Conservation (phyloP, 441 rosid genomes). For the Mallotus repandus region DNA sequence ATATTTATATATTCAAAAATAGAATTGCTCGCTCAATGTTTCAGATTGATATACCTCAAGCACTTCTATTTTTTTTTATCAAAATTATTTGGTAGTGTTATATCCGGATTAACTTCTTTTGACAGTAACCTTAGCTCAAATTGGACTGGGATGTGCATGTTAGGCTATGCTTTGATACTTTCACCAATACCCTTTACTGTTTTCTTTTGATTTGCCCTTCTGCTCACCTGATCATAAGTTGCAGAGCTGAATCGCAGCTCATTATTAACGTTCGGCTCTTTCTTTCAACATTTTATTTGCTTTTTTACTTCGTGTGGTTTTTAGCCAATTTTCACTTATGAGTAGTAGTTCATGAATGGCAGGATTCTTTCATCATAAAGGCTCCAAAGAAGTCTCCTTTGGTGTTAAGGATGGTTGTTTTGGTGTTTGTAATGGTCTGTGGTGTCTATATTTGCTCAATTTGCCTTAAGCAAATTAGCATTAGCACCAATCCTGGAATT, state of each 20-base stretch:
- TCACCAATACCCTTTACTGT: background rate
- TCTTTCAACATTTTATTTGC: background rate
- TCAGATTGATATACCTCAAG: background rate
- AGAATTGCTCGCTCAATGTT: background rate
- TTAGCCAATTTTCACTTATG: slow-evolving; percentile 2
- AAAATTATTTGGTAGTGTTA: background rate
- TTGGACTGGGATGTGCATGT: background rate
- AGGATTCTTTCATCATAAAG: slow-evolving; percentile 40
- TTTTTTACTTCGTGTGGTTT: too few species aligned
- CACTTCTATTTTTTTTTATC: background rate
- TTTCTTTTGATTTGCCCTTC: slow-evolving; percentile 7
- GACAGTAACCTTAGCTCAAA: slow-evolving; percentile 1
- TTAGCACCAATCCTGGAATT: slow-evolving; percentile 24
- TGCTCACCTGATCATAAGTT: background rate
- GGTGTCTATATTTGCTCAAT: slow-evolving; percentile 41
- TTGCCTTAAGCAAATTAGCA: slow-evolving; percentile 41
- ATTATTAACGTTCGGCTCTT: background rate
- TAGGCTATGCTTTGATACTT: background rate
- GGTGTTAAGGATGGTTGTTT: slow-evolving; percentile 40
- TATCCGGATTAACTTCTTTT: background rate
- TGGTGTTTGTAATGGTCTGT: slow-evolving; percentile 40
- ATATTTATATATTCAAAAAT: background rate
- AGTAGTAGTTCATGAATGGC: slow-evolving; percentile 5
- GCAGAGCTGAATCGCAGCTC: slow-evolving; percentile 4
- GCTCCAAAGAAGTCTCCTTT: slow-evolving; percentile 42